Base-by-base conservation (phyloP, 306 rosid species). In the Astragalus membranaceus region DNA sequence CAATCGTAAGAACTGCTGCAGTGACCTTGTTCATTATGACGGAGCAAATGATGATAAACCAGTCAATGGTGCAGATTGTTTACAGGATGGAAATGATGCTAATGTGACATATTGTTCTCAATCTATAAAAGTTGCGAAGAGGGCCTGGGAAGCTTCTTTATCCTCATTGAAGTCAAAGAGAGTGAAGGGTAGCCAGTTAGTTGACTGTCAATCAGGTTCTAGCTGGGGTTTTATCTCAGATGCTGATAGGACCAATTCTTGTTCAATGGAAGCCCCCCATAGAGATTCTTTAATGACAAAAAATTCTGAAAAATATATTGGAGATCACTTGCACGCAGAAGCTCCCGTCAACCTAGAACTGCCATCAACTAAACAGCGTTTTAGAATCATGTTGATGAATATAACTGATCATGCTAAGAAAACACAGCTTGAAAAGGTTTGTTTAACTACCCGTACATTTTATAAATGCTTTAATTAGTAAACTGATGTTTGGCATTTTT, bases 121-220 rank as follows among this genome's bases (percentile, higher is more conserved):
- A 59, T 83, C 87, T 67, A 73, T 77, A 56, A 79, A 77, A 48
- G 79, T 86, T 13, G 75, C 74, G 48, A 92, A 88, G 84, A 90
- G 87, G 89, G 78, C 76, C 35, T 92, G 98, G 98, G 89, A 89
- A 73, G 83, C 96, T 50, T 89, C 96, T 39, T 71, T 77, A 62
- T 89, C 98, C 72, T 92, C 98, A 23, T 69, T 92, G 83, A 89
- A 92, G 82, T 92, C 96, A 17, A 92, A 92, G 75, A 89, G 88
- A 79, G 89, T 89, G 73, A 92, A 88, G 73, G 98, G 96, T 65
- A 78, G 95, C 79, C 88, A 85, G 72, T 47, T 75, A 57, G 72
- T 69, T 77, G 89, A 80, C 79, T 72, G 77, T 72, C 75, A 16
- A 53, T 62, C 77, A 15, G 83, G 80, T 67, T 81, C 79, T 72